Evolutionary conservation across 345 rosid genomes (phyloP), one percentile per base, ranked within the genome.

Genomic region (Moricandia moricandioides): DNA sequence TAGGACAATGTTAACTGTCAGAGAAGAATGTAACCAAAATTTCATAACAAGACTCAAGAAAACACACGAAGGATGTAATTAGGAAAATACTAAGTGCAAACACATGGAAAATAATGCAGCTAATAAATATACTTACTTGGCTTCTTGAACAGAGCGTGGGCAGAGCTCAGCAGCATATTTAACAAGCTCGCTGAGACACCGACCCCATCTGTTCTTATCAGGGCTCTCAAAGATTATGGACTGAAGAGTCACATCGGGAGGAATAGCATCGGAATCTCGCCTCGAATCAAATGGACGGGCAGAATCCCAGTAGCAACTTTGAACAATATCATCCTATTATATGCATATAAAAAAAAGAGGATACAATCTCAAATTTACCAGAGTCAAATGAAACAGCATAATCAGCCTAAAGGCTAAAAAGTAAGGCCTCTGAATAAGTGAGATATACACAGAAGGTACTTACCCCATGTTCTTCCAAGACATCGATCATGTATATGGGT

Each of bases 391-490:
- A 62, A 30, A 40, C 59, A 11, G 29, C 69, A 60, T 60, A 39
- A 52, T 12, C 45, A 54, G 73, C 69, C 55, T n/a, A 64, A 58
- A 71, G 59, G 68, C 16, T 65, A 34, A 70, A 58, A 71, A 30
- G 14, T 57, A 29, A 45, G 61, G 71, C 69, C 52, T 54, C 60
- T 52, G 17, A 73, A 16, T 64, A 4, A 14, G 51, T 66, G 71
- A 74, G 56, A 60, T 54, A 67, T 71, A 21, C 57, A 58, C 55
- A 45, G 55, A 69, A 43, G 58, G 26, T 65, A 75, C 89, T 76
- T 68, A 92, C 99, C 91, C 97, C 97, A 82, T 95, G 97, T 79
- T 95, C 97, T 85, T 95, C 99, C 58, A 95, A 82, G 83, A 95
- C 97, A 82, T 95, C 97, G 31, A 95, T 90, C 70, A 90, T 88